Evolutionary conservation across 2,329 filamentous ascomycete species (phyloP).

Genomic region (Fusarium hainanense): DNA sequence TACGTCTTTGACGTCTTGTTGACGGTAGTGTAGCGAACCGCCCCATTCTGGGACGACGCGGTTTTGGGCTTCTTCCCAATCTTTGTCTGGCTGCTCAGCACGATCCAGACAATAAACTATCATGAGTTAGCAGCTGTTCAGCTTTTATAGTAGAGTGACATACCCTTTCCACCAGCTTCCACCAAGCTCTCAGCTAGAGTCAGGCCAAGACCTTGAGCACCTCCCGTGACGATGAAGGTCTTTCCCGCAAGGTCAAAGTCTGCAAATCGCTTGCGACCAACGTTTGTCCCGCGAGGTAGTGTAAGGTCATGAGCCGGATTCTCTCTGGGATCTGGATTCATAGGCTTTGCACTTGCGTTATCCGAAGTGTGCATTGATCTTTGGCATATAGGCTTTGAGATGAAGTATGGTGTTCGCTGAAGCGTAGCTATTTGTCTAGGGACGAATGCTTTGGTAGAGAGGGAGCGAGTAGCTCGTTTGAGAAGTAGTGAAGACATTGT

Average conservation of each 20-base stretch:
- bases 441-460: neutral
- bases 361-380: conserved; percentile 14
- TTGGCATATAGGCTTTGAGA: neutral
- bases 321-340: conserved; percentile 43
- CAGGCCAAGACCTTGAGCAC: conserved; percentile 79
- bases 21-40: conserved; percentile 77
- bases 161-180: conserved; percentile 79
- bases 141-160: fast-evolving
- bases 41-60: conserved; percentile 65
- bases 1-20: conserved; percentile 85
- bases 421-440: neutral
- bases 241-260: conserved; percentile 82
- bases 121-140: fast-evolving
- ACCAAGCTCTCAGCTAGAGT: conserved; percentile 81
- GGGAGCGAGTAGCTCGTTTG: conserved; percentile 1
- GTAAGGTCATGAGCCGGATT: conserved; percentile 22
- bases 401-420: neutral
- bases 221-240: conserved; percentile 81
- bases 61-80: conserved; percentile 73
- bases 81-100: conserved; percentile 54
- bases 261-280: conserved; percentile 61
- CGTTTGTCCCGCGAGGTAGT: conserved; percentile 31
- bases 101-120: conserved; percentile 15
- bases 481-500: conserved; percentile 15
- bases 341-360: conserved; percentile 21